Conservation (phyloP, 306 rosid genomes). For the Elaeagnus macrophylla region DNA sequence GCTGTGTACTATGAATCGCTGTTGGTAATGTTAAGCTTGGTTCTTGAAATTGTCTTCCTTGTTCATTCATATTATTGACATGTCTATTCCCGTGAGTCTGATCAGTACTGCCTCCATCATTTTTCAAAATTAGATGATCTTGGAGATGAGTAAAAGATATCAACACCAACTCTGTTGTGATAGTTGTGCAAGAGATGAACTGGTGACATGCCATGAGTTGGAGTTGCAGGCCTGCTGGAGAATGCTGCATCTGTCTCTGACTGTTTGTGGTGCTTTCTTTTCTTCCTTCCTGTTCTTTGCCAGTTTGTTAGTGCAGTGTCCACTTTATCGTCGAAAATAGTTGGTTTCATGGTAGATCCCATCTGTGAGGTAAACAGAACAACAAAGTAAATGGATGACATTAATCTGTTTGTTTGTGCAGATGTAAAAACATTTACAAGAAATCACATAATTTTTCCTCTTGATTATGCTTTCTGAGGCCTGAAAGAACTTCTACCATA, state of each 20-base stretch:
- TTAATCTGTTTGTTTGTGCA: no score
- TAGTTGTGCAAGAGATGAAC: constrained; percentile 44
- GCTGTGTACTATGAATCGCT: constrained; percentile 9
- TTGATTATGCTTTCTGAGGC: no score
- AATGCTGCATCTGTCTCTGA: constrained; percentile 40
- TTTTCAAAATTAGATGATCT: constrained; percentile 22
- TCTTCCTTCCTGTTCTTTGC: constrained; percentile 46
- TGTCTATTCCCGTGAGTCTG: constrained; percentile 9
- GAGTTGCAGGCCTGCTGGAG: constrained; percentile 51
- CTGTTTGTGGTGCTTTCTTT: constrained; percentile 20
- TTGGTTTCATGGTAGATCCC: constrained; percentile 65
- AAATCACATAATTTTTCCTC: no score
- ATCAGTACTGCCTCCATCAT: constrained; percentile 27
- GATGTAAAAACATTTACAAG: no score
- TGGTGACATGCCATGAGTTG: constrained; percentile 52
- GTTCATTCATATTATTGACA: constrained; percentile 1
- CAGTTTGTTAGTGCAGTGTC: constrained; percentile 44
- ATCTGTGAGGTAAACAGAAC: constrained; percentile 26
- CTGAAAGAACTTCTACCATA: no score
- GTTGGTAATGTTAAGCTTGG: constrained; percentile 19
- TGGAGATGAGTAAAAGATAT: constrained; percentile 29
- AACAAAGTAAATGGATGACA: background rate
- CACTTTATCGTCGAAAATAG: constrained; percentile 48
- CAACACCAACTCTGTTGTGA: constrained; percentile 10
- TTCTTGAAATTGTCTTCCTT: constrained; percentile 20